These are phyloP conservation scores for Poronia punctata DNA, from an alignment of 495 filamentous ascomycete species.

Conservation along the genomic window DNA sequence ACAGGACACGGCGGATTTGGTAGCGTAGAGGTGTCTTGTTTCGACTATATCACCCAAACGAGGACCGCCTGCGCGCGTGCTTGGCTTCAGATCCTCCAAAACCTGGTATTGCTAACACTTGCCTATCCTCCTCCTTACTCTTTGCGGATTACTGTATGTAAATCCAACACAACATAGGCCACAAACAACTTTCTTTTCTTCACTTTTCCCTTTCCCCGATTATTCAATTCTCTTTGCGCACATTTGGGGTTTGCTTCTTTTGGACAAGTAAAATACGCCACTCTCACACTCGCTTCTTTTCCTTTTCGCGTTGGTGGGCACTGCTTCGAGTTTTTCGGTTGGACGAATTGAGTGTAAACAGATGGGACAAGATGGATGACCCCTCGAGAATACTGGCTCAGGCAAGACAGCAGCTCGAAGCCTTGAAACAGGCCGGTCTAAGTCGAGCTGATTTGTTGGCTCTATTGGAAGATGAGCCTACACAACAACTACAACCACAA, in stretches of 20 bases:
- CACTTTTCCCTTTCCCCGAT: background rate
- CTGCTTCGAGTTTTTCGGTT: too few species aligned
- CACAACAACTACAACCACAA: background rate
- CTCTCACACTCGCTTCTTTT: too few species aligned
- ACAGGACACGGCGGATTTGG: background rate
- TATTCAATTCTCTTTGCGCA: background rate
- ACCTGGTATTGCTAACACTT: conserved; percentile 3
- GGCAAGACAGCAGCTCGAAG: conserved; percentile 25
- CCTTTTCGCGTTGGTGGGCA: too few species aligned
- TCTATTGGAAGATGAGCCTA: conserved; percentile 18
- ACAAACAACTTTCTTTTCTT: background rate
- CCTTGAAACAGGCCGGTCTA: conserved; percentile 25
- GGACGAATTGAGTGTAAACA: conserved; percentile 11
- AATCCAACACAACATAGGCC: background rate
- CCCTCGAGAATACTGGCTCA: conserved; percentile 25
- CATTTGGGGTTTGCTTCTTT: too few species aligned
- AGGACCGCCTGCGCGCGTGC: conserved; percentile 8
- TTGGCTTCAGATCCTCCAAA: conserved; percentile 8
- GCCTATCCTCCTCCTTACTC: too few species aligned
- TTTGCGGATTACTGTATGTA: too few species aligned
- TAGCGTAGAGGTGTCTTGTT: background rate
- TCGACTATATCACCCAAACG: conserved; percentile 6
- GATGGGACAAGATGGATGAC: conserved; percentile 21
- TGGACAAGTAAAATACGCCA: too few species aligned
- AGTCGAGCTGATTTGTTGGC: conserved; percentile 23